Base-by-base conservation (phyloP, 805 yeast genomes). In the Zygoascus bituminiphila region DNA sequence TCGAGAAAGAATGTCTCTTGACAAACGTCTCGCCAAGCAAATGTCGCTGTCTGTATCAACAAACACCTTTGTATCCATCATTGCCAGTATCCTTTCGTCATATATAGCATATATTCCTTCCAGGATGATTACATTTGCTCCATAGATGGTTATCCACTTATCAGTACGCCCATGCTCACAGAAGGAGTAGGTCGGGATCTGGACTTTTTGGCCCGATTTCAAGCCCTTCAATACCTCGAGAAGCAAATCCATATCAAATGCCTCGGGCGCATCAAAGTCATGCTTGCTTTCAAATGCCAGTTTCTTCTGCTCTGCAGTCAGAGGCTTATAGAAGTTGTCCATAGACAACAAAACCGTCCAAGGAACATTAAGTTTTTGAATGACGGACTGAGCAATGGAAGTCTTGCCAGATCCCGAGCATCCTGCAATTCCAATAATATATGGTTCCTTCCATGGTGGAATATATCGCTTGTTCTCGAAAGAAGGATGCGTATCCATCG, bases 11-110 rank as follows among this genome's bases (percentile, higher is more conserved):
- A 88, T 88, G 63, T 93, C 98, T 59, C 98, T 73, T 3, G 86
- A 79, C 40, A 93, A 69, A 57, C 98, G 73, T 58, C 98, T 74
- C 4, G 96, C 89, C 57, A 93, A 72, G 65, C 98, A 93, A 14
- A 91, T 77, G 62, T 93, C 98, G 56, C 88, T 71, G 59, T 89
- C 98, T 2, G 97, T 93, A 57, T 91, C 97, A 2, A 93, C 97
- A 63, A 80, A 93, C 17, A 91, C 78, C 64, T 85, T 91, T 51
- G 88, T 72, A 59, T 91, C 95, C 83, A 89, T 84, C 59, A 88
- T 60, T 10, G 77, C 82, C 47, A 83, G 66, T 15, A 93, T 65
- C 38, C 88, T 74, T 42, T 74, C 72, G 61, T 84, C 88, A 52
- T 82, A 79, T 40, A 93, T 65, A 0, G 96, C 88, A 62, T 85